Conservation (phyloP, 2,329 filamentous ascomycete genomes). For the Fusarium sp. region DNA sequence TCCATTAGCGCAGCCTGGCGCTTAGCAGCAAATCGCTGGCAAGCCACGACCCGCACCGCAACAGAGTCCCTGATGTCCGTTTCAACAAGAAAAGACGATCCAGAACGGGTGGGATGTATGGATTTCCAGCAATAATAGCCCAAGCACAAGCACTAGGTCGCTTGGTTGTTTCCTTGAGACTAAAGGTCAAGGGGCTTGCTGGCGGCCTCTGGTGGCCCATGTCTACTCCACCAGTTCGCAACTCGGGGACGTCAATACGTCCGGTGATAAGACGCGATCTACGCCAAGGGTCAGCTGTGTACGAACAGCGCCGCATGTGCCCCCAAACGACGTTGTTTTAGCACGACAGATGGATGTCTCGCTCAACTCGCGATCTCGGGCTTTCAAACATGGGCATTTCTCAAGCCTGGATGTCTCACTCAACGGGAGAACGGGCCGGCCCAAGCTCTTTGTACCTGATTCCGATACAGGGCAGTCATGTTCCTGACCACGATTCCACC, state of each 20-base stretch:
- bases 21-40: constrained; percentile 1
- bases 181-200: neutral
- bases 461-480: neutral
- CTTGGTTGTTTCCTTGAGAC: neutral
- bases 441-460: neutral
- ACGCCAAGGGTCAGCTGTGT: constrained; percentile 7
- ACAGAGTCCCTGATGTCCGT: neutral
- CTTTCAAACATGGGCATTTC: neutral
- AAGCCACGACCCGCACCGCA: constrained; percentile 19
- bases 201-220: neutral
- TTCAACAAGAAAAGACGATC: neutral
- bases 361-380: neutral
- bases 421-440: constrained; percentile 15
- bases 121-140: constrained; percentile 3
- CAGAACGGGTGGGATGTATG: neutral
- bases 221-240: neutral
- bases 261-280: constrained; percentile 18
- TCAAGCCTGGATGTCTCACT: neutral
- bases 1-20: constrained; percentile 22
- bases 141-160: neutral
- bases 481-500: neutral
- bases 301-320: constrained; percentile 11
- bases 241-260: neutral
- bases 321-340: neutral
- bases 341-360: neutral